Base-by-base conservation (phyloP, 257 asterid species). In the Solanum raphanifolium region DNA sequence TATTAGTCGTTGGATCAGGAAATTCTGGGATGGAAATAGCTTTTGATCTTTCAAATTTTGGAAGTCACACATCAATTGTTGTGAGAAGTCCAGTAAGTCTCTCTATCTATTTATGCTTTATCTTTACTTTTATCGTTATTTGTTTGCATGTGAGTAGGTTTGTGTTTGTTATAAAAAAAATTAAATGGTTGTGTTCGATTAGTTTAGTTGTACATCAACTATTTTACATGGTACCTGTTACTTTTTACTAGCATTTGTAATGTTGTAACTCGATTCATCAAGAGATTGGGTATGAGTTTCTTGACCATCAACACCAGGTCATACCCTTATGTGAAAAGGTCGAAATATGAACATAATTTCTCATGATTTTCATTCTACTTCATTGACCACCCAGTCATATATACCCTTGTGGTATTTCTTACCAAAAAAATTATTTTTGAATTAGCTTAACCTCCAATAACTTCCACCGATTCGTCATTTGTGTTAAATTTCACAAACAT, bases 11-110 rank as follows among this genome's bases (percentile, higher is more conserved):
- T 29, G 96, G 96, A 7, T 88, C 92, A 23, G 96, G 97, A 12
- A 95, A 95, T 65, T 95, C 96, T 3, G 98, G 97, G 0, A 93
- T 94, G 98, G 97, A 95, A 71, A 92, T 95, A 16, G 94, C 97
- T 0, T 84, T 48, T 41, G 98, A 95, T 90, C 31, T 95, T 55
- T 87, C 91, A 9, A 89, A 91, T 23, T 91, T 87, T 86, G 93
- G 90, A 5, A 93, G 94, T 23, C 73, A 66, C 6, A 21, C 94
- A 21, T 90, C 94, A 15, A 43, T 95, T 7, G 93, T 91, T 4
- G 87, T 91, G 36, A 93, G 94, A 9, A 91, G 87, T 55, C 95
- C 95, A 41, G 76, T 84, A 83, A n/a, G 13, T 39, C n/a, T 48
- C 38, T 9, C 23, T 15, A 52, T 66, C 20, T 25, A 4, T 60